Evolutionary conservation across 2,329 filamentous ascomycete species (phyloP), one percentile per base, ranked within the genome.

Genomic region (Penicillium verrucosum): DNA sequence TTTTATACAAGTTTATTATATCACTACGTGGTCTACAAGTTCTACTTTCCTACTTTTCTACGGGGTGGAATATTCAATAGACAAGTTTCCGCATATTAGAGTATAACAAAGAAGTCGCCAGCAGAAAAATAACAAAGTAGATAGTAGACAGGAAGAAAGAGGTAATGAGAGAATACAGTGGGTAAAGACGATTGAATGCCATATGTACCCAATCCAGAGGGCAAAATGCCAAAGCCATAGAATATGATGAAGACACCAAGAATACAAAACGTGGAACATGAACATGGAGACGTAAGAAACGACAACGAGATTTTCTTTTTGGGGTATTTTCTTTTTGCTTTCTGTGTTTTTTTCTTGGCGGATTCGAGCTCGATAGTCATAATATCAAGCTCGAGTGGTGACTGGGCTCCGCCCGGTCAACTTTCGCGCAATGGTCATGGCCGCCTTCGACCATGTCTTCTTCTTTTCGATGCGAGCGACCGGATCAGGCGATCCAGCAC

Each of bases 381-480:
- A 14, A 12, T 30, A 51, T 68, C 57, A 70, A 43, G 58, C 61
- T 30, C 58, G 55, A 36, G 57, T 59, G n/a, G 65, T 57, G 11
- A 65, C 12, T 5, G 12, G 51, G 41, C 66, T 65, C 29, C 68
- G 62, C 12, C 63, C 66, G 11, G 66, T 68, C 23, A 72, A 42
- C 38, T 64, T 70, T 47, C 63, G 65, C 0, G 69, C 70, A 27
- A 73, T 57, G 6, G 60, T 65, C 56, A 68, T 60, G 0, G 69
- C 70, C 41, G 69, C 70, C 42, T 65, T 72, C 30, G 61, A 64
- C 58, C 67, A 68, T 4, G 57, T 66, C 16, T 65, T 65, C 48
- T 66, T 70, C 48, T 66, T 63, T 34, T 65, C 63, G 3, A 47
- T 49, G 6, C 51, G 54, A 7, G 51, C 29, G 18, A 47, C 29